Conservation (phyloP, 768 basidiomycete genomes). For the Gelatoporia subvermispora region DNA sequence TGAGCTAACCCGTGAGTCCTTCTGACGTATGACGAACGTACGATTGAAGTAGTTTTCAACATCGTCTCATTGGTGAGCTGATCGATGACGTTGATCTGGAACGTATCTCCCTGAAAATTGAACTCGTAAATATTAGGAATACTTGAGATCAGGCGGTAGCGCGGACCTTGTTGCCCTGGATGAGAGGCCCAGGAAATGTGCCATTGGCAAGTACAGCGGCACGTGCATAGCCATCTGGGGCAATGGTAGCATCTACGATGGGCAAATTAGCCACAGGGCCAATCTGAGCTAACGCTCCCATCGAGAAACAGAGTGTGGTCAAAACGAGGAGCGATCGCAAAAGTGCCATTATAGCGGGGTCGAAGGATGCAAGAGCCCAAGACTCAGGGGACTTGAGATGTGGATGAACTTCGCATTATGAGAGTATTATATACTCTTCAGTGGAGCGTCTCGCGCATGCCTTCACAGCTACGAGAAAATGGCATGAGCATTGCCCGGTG, state of each 20-base stretch:
- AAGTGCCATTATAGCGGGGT: no score
- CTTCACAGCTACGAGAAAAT: no score
- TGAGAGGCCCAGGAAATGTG: slow-evolving; percentile 17
- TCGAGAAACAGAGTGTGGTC: no score
- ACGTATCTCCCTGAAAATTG: slow-evolving; percentile 11
- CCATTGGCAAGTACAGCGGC: slow-evolving; percentile 15
- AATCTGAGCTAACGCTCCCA: no score
- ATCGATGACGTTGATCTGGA: slow-evolving; percentile 16
- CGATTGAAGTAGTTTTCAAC: slow-evolving; percentile 16
- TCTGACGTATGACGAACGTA: neutral
- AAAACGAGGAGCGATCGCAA: no score
- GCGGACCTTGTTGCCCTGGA: slow-evolving; percentile 18
- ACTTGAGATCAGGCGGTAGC: neutral
- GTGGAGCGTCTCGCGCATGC: no score
- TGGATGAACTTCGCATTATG: no score
- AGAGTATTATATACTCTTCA: no score
- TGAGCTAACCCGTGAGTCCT: no score
- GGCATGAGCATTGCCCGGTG: no score
- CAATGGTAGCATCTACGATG: slow-evolving; percentile 18
- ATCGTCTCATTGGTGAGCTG: slow-evolving; percentile 14
- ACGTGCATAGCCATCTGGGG: slow-evolving; percentile 26
- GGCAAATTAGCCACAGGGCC: neutral
- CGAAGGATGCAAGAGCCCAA: no score
- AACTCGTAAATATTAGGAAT: neutral
- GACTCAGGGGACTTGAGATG: no score